phyloP scores from a whole-genome alignment of 345 rosid genomes.

The Pistacia integerrima region DNA sequence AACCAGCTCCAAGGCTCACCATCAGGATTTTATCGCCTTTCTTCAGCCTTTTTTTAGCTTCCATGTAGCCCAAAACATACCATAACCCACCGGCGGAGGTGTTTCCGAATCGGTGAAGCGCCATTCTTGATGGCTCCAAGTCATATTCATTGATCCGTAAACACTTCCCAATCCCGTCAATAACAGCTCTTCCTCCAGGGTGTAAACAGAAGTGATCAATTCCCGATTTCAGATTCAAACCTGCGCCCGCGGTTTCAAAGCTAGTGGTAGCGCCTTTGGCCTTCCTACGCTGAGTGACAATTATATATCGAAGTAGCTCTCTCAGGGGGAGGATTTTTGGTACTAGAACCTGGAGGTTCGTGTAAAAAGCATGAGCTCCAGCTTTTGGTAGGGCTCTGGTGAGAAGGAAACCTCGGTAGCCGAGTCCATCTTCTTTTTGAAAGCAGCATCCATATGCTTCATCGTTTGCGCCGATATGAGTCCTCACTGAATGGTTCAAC shows the following conservation, averaged over 20 bases:
- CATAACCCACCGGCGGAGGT: conserved; percentile 81
- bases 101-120: conserved; percentile 76
- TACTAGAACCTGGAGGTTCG: conserved; percentile 54
- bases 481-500: conserved; percentile 44
- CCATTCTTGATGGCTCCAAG: conserved; percentile 78
- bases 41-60: conserved; percentile 59
- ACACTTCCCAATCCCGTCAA: conserved; percentile 63
- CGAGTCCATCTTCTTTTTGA: conserved; percentile 58
- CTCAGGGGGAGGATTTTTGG: conserved; percentile 57
- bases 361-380: conserved; percentile 52
- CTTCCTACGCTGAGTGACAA: conserved; percentile 18
- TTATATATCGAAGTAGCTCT: conserved; percentile 42
- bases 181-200: conserved; percentile 85
- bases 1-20: conserved; percentile 72
- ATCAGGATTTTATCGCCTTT: conserved; percentile 47
- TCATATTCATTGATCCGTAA: conserved; percentile 57
- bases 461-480: conserved; percentile 55
- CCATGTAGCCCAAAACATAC: conserved; percentile 74
- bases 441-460: conserved; percentile 72
- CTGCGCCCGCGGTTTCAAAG: conserved; percentile 23
- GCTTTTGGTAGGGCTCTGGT: conserved; percentile 52
- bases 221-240: conserved; percentile 62
- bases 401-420: conserved; percentile 52
- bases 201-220: conserved; percentile 84
- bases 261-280: conserved; percentile 5